Evolutionary conservation across 441 rosid species (phyloP).

Genomic region (Croton setiger): DNA sequence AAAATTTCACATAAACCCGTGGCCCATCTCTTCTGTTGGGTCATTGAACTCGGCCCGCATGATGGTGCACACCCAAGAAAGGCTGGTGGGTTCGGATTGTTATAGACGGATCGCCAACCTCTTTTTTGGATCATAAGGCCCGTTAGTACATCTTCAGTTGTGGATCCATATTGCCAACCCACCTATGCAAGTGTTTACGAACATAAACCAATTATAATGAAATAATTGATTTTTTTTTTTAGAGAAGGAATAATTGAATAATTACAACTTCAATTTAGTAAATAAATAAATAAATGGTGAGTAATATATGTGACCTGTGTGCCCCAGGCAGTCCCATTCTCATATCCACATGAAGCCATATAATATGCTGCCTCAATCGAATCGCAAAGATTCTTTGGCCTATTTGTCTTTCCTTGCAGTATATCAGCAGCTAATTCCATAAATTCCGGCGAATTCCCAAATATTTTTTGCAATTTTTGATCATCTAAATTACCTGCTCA

Average conservation of each 20-base stretch:
- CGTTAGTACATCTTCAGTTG: conserved; percentile 40
- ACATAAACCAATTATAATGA: background rate
- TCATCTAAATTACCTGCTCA: conserved; percentile 26
- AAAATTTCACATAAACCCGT: conserved; percentile 44
- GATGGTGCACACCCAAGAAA: conserved; percentile 45
- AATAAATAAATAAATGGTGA: background rate
- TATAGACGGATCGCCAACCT: conserved; percentile 46
- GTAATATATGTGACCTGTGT: conserved; percentile 28
- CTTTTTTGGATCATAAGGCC: conserved; percentile 51
- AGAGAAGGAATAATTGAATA: no score
- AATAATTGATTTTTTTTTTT: no score
- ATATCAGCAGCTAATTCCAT: conserved; percentile 35
- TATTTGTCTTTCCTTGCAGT: conserved; percentile 32
- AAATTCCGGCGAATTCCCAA: conserved; percentile 47
- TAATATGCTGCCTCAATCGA: conserved; percentile 31
- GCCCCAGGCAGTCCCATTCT: conserved; percentile 52
- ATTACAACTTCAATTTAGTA: no score
- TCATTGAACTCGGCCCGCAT: conserved; percentile 30
- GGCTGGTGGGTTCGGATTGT: conserved; percentile 28
- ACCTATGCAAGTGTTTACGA: conserved; percentile 20
- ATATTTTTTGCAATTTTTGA: conserved; percentile 19
- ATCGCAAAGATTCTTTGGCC: conserved; percentile 16
- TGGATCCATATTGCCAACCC: conserved; percentile 53
- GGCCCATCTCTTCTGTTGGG: conserved; percentile 57
- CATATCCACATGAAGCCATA: conserved; percentile 46